Evolutionary conservation across 108 stramenopile species (phyloP).

Genomic region (Pseudonitzschia delicatissima): DNA sequence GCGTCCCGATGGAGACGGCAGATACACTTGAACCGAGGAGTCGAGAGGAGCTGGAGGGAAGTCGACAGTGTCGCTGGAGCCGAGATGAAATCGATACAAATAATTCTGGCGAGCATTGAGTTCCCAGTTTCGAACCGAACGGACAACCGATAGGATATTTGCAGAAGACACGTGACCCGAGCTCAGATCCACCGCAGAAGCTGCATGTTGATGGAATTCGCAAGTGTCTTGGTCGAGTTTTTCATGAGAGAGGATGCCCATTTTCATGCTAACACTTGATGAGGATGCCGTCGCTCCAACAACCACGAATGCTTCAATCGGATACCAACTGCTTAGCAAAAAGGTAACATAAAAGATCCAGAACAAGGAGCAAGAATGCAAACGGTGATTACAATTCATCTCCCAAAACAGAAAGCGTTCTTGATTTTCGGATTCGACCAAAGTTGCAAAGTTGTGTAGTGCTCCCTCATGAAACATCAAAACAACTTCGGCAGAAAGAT

Average conservation of each 20-base stretch:
- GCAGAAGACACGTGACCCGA: background rate
- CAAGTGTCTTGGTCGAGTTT: constrained; percentile 3
- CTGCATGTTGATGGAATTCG: constrained; percentile 54
- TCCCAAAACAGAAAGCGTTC: no score
- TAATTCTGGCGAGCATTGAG: constrained; percentile 47
- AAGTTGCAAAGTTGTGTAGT: no score
- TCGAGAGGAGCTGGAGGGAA: constrained; percentile 58
- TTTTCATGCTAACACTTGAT: background rate
- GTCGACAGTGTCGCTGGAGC: background rate
- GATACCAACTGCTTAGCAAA: no score
- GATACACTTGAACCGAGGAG: constrained; percentile 48
- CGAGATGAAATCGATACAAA: constrained; percentile 47
- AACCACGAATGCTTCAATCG: background rate
- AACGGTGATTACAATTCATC: no score
- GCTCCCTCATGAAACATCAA: no score
- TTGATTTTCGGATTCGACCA: no score
- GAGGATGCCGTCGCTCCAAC: constrained; percentile 2
- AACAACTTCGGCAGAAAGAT: no score
- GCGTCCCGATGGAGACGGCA: constrained; percentile 64
- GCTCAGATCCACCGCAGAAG: constrained; percentile 63
- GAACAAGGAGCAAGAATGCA: no score
- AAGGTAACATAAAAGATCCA: no score
- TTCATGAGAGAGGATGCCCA: background rate
- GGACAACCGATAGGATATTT: constrained; percentile 33
- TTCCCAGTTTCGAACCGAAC: constrained; percentile 76